Percentiles rank a stretch among this genome's conserved stretches.
Evolutionary conservation across 2,329 filamentous ascomycete genomes (phyloP).

Genomic region (Fusarium floridanum): DNA sequence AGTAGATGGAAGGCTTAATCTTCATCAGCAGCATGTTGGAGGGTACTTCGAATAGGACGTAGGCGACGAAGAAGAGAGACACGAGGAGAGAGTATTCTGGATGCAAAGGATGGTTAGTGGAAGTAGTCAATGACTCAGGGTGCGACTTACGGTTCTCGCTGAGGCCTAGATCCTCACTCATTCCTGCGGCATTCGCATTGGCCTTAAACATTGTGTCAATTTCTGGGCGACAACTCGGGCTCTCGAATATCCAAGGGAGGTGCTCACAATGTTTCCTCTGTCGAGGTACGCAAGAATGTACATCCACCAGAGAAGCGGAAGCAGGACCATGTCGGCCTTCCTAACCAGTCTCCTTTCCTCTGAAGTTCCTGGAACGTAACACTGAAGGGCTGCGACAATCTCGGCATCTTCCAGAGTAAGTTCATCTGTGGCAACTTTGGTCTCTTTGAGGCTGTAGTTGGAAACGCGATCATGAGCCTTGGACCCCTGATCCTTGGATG

Average conservation of each 20-base stretch:
- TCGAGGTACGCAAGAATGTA: constrained; percentile 50
- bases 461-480: constrained; percentile 7
- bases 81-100: constrained; percentile 32
- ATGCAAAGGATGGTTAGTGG: neutral
- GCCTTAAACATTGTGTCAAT: constrained; percentile 1
- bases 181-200: constrained; percentile 30
- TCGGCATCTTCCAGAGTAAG: constrained; percentile 33
- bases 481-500: constrained; percentile 2
- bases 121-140: neutral
- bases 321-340: constrained; percentile 55
- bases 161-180: constrained; percentile 27
- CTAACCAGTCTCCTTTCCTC: constrained; percentile 42
- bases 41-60: constrained; percentile 28
- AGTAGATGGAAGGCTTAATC: constrained; percentile 27
- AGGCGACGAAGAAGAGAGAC: constrained; percentile 28
- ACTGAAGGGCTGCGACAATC: constrained; percentile 43
- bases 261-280: constrained; percentile 46
- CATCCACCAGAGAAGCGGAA: constrained; percentile 68
- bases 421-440: neutral
- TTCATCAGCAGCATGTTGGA: constrained; percentile 28
- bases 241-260: neutral
- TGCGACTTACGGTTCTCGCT: constrained; percentile 15
- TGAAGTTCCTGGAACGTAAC: constrained; percentile 44
- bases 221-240: neutral
- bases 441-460: constrained; percentile 20